Percentiles rank a stretch among this genome's conserved stretches.
Conservation (phyloP, 441 rosid species). For the Aleurites moluccanus region DNA sequence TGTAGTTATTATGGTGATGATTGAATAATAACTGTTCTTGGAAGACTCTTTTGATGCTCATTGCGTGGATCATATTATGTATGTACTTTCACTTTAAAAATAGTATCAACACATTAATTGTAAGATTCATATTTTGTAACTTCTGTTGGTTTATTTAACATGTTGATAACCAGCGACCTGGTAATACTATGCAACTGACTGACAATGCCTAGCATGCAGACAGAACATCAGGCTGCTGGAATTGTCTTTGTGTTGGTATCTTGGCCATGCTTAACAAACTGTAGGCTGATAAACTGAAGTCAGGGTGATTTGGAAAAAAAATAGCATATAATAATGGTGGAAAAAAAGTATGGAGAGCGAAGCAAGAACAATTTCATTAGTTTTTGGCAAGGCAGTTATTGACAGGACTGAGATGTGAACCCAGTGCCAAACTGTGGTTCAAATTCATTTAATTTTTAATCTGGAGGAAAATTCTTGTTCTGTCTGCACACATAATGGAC, state of each 20-base stretch:
- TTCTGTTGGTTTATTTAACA: not conserved
- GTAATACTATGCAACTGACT: not conserved
- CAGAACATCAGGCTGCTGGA: not conserved
- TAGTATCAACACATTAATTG: not conserved
- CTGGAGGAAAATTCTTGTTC: not conserved
- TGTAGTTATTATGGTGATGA: slow-evolving; percentile 6
- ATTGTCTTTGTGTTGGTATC: not conserved
- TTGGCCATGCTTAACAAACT: not conserved
- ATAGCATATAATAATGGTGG: not conserved
- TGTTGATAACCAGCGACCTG: not conserved
- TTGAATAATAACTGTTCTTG: not conserved
- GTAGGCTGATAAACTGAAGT: not conserved
- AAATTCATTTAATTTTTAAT: not conserved
- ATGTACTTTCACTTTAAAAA: not conserved
- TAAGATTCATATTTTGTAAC: not conserved
- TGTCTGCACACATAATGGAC: too few species aligned
- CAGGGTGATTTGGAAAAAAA: not conserved
- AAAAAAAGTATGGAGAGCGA: not conserved
- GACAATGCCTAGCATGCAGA: not conserved
- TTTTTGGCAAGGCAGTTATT: not conserved
- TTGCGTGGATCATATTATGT: not conserved
- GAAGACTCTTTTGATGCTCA: not conserved
- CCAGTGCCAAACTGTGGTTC: not conserved
- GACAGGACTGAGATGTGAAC: not conserved
- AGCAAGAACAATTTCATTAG: not conserved